phyloP scores from a whole-genome alignment of 805 yeast species.

The Clavispora vitiphila region DNA sequence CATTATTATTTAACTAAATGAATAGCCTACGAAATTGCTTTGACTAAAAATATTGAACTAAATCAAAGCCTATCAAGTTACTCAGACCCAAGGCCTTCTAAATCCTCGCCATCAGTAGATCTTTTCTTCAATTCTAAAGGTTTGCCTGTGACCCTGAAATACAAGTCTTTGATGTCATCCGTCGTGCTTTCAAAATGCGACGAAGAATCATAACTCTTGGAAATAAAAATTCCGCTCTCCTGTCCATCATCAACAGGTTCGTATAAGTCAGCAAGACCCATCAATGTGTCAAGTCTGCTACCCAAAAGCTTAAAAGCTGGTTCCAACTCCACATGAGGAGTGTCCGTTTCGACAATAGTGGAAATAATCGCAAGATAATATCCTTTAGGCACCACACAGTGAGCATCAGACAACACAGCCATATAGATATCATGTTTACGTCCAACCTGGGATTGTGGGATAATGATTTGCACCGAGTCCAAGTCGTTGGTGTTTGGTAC shows the following conservation, averaged over 20 bases:
- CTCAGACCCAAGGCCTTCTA: background rate
- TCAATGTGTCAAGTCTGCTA: slow-evolving; percentile 70
- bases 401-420: slow-evolving; percentile 84
- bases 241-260: slow-evolving; percentile 86
- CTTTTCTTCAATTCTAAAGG: slow-evolving; percentile 84
- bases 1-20: slow-evolving; percentile 49
- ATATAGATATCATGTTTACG: slow-evolving; percentile 93
- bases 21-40: no score
- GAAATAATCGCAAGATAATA: slow-evolving; percentile 91
- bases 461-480: slow-evolving; percentile 89
- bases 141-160: slow-evolving; percentile 86
- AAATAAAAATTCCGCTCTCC: slow-evolving; percentile 70
- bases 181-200: slow-evolving; percentile 96
- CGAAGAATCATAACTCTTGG: slow-evolving; percentile 88
- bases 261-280: slow-evolving; percentile 89
- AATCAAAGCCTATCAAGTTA: background rate
- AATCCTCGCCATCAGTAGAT: slow-evolving; percentile 41
- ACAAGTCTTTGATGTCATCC: slow-evolving; percentile 93
- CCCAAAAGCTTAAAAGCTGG: slow-evolving; percentile 92
- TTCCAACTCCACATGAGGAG: slow-evolving; percentile 87
- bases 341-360: slow-evolving; percentile 87
- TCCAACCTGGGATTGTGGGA: slow-evolving; percentile 92
- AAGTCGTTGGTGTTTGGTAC: slow-evolving; percentile 74
- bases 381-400: slow-evolving; percentile 85
- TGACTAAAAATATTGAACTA: no score